Evolutionary conservation across 2,329 filamentous ascomycete genomes (phyloP).

Genomic region (Lecanoromycetidae sp.): DNA sequence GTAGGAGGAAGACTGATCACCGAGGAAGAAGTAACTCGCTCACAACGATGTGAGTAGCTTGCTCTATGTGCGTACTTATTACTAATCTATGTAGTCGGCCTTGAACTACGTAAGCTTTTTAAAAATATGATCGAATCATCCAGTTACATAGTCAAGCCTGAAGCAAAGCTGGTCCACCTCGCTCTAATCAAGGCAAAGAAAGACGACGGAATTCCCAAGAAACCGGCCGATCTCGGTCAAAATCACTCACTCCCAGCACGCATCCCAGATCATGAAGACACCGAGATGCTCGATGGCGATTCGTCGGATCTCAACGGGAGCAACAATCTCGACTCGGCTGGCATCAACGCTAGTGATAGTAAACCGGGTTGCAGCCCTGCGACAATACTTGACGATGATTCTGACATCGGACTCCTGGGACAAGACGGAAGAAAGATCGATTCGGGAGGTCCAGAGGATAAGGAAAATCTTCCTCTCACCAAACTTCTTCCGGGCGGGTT

Average conservation of each 20-base stretch:
- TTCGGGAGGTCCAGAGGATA: conserved; percentile 24
- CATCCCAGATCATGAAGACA: no score
- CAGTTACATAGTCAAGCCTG: conserved; percentile 53
- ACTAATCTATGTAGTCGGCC: conserved; percentile 47
- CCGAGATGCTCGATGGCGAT: conserved; percentile 25
- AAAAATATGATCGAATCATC: conserved; percentile 54
- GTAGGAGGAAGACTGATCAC: conserved; percentile 63
- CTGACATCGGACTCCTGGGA: conserved; percentile 20
- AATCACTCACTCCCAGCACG: no score
- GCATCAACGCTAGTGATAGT: conserved; percentile 22
- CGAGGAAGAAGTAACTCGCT: conserved; percentile 43
- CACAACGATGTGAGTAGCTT: conserved; percentile 59
- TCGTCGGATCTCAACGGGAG: conserved; percentile 20
- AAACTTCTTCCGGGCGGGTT: no score
- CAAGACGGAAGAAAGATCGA: conserved; percentile 20
- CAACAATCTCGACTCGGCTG: conserved; percentile 23
- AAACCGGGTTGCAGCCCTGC: conserved; percentile 29
- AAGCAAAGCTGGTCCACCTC: conserved; percentile 65
- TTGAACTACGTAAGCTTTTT: conserved; percentile 60
- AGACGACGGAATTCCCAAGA: conserved; percentile 38
- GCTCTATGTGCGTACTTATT: conserved; percentile 10
- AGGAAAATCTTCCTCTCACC: conserved; percentile 28
- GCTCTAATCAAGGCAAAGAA: conserved; percentile 54
- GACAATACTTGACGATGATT: conserved; percentile 31
- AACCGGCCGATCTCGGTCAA: conserved; percentile 28